A percentile compares a stretch with the other conserved stretches of the same genome.
Evolutionary conservation across 1,284 basidiomycete species (phyloP).

Genomic region (Austropuccinia psidii): DNA sequence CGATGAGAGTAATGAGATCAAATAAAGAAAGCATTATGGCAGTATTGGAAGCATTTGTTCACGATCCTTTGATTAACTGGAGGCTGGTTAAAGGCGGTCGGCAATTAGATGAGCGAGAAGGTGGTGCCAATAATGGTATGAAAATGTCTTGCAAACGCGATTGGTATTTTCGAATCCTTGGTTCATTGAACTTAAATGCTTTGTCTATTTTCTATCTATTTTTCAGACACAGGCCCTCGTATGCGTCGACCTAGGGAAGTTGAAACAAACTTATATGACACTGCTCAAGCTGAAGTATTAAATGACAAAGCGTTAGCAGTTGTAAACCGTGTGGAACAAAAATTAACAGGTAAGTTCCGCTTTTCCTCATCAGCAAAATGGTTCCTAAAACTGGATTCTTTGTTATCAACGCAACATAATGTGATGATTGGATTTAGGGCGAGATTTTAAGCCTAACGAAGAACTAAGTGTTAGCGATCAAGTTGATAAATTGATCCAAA

Average conservation of each 20-base stretch:
- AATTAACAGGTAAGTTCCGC: slow-evolving; percentile 77
- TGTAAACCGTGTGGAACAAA: slow-evolving; percentile 85
- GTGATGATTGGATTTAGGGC: slow-evolving; percentile 54
- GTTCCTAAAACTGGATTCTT: background rate
- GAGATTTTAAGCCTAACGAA: slow-evolving; percentile 78
- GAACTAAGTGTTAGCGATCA: slow-evolving; percentile 66
- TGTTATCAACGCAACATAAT: background rate
- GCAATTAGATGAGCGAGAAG: slow-evolving; percentile 40
- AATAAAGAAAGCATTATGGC: slow-evolving; percentile 98
- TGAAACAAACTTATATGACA: slow-evolving; percentile 43
- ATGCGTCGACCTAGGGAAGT: slow-evolving; percentile 41
- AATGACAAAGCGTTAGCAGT: slow-evolving; percentile 83
- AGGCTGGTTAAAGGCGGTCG: slow-evolving; percentile 48
- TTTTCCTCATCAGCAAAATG: slow-evolving; percentile 31
- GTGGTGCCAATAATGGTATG: slow-evolving; percentile 43
- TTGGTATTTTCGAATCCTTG: background rate
- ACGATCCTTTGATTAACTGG: slow-evolving; percentile 58
- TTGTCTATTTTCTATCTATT: background rate
- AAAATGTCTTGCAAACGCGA: slow-evolving; percentile 45
- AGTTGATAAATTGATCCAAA: slow-evolving; percentile 72
- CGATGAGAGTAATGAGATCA: slow-evolving; percentile 89
- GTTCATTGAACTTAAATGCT: background rate
- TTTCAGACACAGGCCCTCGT: slow-evolving; percentile 25
- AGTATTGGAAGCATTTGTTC: slow-evolving; percentile 74
- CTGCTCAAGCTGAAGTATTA: slow-evolving; percentile 61